Percentiles rank a stretch among this genome's conserved stretches.
Evolutionary conservation across 2,329 filamentous ascomycete genomes (phyloP).

Genomic region (Colletotrichum liaoningense): DNA sequence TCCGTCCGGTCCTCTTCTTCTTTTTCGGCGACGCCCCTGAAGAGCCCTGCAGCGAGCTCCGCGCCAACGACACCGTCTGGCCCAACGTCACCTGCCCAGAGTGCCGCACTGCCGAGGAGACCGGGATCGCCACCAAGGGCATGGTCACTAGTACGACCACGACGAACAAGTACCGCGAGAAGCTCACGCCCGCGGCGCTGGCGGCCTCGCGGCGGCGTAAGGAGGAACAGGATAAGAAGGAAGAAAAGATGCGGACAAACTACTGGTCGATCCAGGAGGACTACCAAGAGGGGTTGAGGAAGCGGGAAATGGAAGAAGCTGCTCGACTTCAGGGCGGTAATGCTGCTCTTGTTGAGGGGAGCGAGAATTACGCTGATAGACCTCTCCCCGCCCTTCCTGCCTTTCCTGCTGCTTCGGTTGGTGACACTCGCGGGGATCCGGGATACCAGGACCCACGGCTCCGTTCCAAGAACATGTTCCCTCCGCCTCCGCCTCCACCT

Average conservation of each 20-base stretch:
- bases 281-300: neutral
- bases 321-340: neutral
- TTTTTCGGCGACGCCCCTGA: slow-evolving; percentile 25
- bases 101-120: slow-evolving; percentile 17
- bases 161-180: slow-evolving; percentile 6
- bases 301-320: neutral
- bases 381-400: slow-evolving; percentile 8
- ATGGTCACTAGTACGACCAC: neutral
- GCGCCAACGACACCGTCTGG: neutral
- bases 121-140: slow-evolving; percentile 5
- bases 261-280: neutral
- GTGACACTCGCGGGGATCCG: slow-evolving; percentile 1
- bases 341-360: neutral
- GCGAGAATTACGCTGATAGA: neutral
- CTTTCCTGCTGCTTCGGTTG: slow-evolving; percentile 1
- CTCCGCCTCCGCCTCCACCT: neutral
- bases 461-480: neutral
- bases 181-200: neutral
- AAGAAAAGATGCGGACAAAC: neutral
- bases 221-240: slow-evolving; percentile 2
- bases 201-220: slow-evolving; percentile 7
- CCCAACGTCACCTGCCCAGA: slow-evolving; percentile 7
- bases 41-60: slow-evolving; percentile 17
- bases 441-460: slow-evolving; percentile 7
- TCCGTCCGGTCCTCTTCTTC: slow-evolving; percentile 10